Evolutionary conservation across 176 grass and related monocot genomes (phyloP), one percentile per base, ranked within the genome.

Genomic region (Tuctoria greenei): DNA sequence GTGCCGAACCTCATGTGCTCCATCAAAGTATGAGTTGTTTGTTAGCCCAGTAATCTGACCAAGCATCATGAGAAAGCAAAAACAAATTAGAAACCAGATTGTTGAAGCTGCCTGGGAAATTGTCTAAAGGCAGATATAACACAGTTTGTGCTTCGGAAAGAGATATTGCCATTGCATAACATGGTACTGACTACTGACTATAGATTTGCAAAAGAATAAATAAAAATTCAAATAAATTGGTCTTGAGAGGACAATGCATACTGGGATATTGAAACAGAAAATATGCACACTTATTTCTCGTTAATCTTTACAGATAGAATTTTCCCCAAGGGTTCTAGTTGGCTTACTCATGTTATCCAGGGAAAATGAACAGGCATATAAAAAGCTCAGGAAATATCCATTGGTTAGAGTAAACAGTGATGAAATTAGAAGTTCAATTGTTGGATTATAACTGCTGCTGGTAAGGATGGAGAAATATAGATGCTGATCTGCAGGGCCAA

Each of bases 21-120:
- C 82, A 46, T 63, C 13, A 11, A 84, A 90, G 71, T 88, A 88
- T 73, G 96, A 99, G 71, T 99, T 99, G 81, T 99, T 95, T 45
- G 92, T 99, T 78, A 99, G 56, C 60, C 96, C 96, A 59, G 96
- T 84, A 61, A 99, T 79, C 96, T 99, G 80, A 67, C 27, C 57
- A 73, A 21, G 35, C 18, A 82, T 43, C 46, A 83, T 35, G 40
- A 71, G 4, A 71, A 61, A 23, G 47, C 1, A 68, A 45, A 73
- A 73, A 72, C 0, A 61, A 62, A 52, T 72, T 71, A 67, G 34
- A 49, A 75, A 49, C 10, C 55, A 83, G 15, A 61, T 54, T 51
- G 2, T 37, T 78, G 8, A 82, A 73, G 67, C 40, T 78, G 20
- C 7, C 24, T 20, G 25, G 26, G 14, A 73, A 82, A 61, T 41